Base-by-base conservation (phyloP, 768 basidiomycete genomes). In the Boletus subparvulus region DNA sequence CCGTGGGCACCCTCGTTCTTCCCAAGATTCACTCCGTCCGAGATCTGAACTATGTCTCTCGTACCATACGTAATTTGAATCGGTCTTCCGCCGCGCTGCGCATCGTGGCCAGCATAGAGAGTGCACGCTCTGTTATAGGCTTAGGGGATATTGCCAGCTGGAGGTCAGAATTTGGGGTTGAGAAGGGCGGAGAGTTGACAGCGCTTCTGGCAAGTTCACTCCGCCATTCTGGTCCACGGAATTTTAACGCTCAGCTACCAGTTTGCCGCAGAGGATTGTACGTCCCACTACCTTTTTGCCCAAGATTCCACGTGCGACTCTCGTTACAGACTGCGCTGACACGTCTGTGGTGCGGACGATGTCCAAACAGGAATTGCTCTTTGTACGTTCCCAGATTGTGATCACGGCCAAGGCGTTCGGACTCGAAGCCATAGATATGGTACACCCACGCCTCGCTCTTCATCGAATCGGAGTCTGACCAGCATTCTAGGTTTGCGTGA, bases 201-300 rank as follows among this genome's bases (percentile, higher is more conserved):
- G 88, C 86, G 9, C 74, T 94, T 46, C 73, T 94, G 66, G 87
- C 74, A 30, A 50, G 67, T 24, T 33, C 26, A 28, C 19, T 10
- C 35, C 11, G 36, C 4, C 13, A 36, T 40, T 39, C 41, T 14
- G 28, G 30, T 36, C 43, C 24, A 41, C 35, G 46, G 50, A 28
- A n/a, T 54, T n/a, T 42, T 58, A 19, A 48, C 9, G 44, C 12
- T 17, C 33, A 28, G 11, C 10, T 14, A 30, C 21, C 62, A 96
- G 94, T 98, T 97, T 69, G 94, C 92, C 3, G 92, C 94, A 21
- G 94, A 98, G 75, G 94, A 98, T 65, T 96, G 92, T 94, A 70
- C 60, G 81, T 66, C 24, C 42, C 11, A 4, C 42, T 56, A 14
- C 39, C 24, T 32, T 61, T 55, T 45, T 13, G 47, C 17, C 54